Conservation (phyloP, 176 grass and related monocot genomes). For the Bromus sterilis region DNA sequence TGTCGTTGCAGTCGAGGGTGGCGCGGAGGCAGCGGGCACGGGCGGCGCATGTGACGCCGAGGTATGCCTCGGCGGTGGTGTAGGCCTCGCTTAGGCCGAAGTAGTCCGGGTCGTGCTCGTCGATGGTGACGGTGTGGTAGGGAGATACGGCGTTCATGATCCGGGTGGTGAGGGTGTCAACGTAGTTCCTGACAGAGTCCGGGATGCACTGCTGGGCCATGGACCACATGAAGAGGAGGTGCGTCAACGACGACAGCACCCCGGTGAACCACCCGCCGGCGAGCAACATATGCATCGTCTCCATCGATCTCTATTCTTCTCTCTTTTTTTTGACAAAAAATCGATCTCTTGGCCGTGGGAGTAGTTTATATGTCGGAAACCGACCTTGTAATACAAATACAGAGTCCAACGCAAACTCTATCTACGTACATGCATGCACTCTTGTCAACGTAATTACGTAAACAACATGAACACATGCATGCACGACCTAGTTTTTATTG, state of each 20-base stretch:
- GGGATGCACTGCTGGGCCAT: slow-evolving; percentile 23
- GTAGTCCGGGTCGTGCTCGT: slow-evolving; percentile 5
- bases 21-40: slow-evolving; percentile 5
- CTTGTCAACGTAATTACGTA: too few relatives aligned
- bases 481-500: too few relatives aligned
- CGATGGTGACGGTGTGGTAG: slow-evolving; percentile 35
- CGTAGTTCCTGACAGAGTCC: not conserved
- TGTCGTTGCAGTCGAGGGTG: not conserved
- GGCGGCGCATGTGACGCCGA: slow-evolving; percentile 3
- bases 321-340: too few relatives aligned
- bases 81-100: slow-evolving; percentile 21
- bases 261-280: not conserved
- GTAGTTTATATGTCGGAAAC: not conserved
- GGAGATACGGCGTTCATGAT: not conserved
- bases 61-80: slow-evolving; percentile 28
- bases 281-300: not conserved
- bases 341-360: too few relatives aligned
- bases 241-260: not conserved
- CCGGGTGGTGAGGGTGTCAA: not conserved
- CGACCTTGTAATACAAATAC: too few relatives aligned
- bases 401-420: too few relatives aligned
- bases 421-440: too few relatives aligned
- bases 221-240: slow-evolving; percentile 14
- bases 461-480: too few relatives aligned
- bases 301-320: not conserved